Percentiles rank a stretch among this genome's conserved stretches.
phyloP scores from a whole-genome alignment of 495 filamentous ascomycete species.

The Tuber umbilicatum region DNA sequence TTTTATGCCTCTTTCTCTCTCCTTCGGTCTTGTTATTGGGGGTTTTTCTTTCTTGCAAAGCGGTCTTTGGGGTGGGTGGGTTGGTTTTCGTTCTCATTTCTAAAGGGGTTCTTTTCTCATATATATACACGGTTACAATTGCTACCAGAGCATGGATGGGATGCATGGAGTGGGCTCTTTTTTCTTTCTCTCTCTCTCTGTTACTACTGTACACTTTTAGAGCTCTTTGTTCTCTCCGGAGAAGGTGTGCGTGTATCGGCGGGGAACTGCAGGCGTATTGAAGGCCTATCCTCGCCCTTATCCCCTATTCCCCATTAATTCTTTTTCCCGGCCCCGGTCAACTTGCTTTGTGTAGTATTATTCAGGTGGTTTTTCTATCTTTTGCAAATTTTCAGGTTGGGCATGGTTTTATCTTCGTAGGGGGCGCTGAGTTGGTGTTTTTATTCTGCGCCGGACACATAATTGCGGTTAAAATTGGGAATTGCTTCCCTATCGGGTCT shows the following conservation, averaged over 20 bases:
- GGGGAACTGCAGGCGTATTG: background rate
- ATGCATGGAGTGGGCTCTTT: constrained; percentile 41
- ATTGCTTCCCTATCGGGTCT: background rate
- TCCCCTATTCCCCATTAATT: background rate
- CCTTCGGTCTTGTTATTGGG: constrained; percentile 31
- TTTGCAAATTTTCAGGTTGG: constrained; percentile 22
- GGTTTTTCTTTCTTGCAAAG: constrained; percentile 39
- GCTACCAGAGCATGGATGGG: background rate
- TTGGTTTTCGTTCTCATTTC: constrained; percentile 29
- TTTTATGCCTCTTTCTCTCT: constrained; percentile 41
- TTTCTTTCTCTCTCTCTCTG: constrained; percentile 8
- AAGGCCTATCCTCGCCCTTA: background rate
- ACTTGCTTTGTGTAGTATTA: background rate
- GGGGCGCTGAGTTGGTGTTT: constrained; percentile 33
- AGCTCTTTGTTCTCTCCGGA: background rate
- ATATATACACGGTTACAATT: background rate
- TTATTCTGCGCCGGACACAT: background rate
- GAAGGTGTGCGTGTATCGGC: constrained; percentile 1
- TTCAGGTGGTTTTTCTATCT: constrained; percentile 8
- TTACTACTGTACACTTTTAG: background rate
- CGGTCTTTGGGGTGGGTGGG: constrained; percentile 37
- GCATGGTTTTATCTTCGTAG: constrained; percentile 26
- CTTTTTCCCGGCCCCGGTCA: background rate
- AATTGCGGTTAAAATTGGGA: background rate
- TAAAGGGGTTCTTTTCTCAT: constrained; percentile 33